Base-by-base conservation (phyloP, 495 filamentous ascomycete species). In the Hypoxylon crocopeplum region DNA sequence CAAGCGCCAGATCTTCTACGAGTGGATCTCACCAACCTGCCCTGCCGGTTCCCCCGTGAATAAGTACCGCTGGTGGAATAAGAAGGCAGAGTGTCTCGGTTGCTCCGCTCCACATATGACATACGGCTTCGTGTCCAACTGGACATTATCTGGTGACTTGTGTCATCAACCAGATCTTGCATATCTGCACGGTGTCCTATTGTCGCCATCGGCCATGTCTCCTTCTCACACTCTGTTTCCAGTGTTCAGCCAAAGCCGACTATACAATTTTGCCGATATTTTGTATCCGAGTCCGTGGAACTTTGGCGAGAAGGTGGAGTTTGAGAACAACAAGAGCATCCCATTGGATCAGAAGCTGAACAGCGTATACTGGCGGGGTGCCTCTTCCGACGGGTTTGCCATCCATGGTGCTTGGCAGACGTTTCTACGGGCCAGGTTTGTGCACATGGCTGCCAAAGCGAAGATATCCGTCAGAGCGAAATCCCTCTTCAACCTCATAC, bases 151-250 rank as follows among this genome's bases (percentile, higher is more conserved):
- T 4, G 79, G 79, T 10, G 82, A 88, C 25, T 75, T 89, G 38
- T 94, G 90, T 68, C 88, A 92, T 57, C 90, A 94, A 59, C 86
- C 90, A 0, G 90, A 94, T 61, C 77, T 94, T 27, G 81, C 84
- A 3, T 77, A 84, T 38, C 75, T 92, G 1, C 90, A 93, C 55
- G 87, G 88, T 29, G 80, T 91, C 46, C 77, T 89, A 67, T 71
- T 87, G 38, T 86, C 82, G 0, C 82, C 88, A 0, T 76, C 88
- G 0, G 79, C 85, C 3, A 81, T 86, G 57, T 82, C 81, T 39
- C 82, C 84, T 1, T 75, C 85, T 0, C 81, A 85, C 29, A 79
- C 86, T 1, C 75, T 92, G 2, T 68, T 87, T 4, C 90, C 90
- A 0, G 73, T 93, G 30, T 93, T 93, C 76, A 89, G 87, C 54